These are phyloP conservation scores for Acanthamoeba castellanii DNA, from an alignment of 208 protist species.

Conservation along the genomic window DNA sequence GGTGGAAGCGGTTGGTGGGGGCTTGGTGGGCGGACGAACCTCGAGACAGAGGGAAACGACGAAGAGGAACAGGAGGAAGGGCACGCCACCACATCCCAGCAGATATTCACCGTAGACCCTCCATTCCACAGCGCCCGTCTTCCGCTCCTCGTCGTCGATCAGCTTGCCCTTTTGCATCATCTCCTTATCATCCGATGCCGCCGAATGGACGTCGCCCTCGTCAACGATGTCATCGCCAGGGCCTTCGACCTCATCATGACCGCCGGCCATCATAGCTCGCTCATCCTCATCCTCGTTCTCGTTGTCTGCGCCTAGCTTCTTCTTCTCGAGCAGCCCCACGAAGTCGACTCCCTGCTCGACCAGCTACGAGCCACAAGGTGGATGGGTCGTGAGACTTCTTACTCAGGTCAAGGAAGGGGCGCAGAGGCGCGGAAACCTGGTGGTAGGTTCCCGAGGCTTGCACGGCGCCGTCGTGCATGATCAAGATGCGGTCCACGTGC, in stretches of 20 bases:
- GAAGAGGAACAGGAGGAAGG: not conserved
- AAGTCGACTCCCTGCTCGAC: slow-evolving; percentile 72
- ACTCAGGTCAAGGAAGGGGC: not conserved
- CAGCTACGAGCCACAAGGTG: not conserved
- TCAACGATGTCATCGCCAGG: not conserved
- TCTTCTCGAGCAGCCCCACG: not conserved
- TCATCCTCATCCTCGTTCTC: not conserved
- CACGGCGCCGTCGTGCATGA: slow-evolving; percentile 10
- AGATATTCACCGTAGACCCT: slow-evolving; percentile 76
- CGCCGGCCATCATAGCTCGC: not conserved
- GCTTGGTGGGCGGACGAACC: not conserved
- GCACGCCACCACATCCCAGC: not conserved
- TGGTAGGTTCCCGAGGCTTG: slow-evolving; percentile 12
- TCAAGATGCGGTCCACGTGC: slow-evolving; percentile 87
- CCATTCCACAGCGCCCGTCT: slow-evolving; percentile 77
- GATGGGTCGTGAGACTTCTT: not conserved
- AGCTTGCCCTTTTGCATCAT: slow-evolving; percentile 44
- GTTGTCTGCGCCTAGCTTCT: not conserved
- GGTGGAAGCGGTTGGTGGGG: not conserved
- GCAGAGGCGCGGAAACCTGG: not conserved
- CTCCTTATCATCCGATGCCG: slow-evolving; percentile 53
- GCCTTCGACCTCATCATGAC: not conserved
- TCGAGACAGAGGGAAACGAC: slow-evolving; percentile 30
- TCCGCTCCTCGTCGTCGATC: slow-evolving; percentile 74
- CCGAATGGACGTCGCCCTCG: not conserved